These are phyloP conservation scores for Lagenaria siceraria DNA, from an alignment of 306 rosid genomes.

Conservation along the genomic window DNA sequence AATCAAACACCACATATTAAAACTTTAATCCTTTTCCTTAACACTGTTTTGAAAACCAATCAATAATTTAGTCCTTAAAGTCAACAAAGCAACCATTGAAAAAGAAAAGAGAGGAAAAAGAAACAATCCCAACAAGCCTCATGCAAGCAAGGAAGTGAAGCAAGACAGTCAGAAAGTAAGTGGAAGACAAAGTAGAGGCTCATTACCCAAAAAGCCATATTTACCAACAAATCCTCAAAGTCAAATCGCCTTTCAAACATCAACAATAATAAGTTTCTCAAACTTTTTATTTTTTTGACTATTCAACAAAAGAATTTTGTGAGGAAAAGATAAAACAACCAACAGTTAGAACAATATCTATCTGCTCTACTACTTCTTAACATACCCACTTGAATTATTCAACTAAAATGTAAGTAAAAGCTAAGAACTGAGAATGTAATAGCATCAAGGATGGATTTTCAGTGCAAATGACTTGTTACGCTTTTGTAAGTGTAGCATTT, in stretches of 20 bases:
- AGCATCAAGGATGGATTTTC: neutral
- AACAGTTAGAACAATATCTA: neutral
- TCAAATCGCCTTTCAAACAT: neutral
- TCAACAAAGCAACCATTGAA: neutral
- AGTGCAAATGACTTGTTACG: slow-evolving; percentile 11
- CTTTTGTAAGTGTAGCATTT: slow-evolving; percentile 58
- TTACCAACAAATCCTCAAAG: neutral
- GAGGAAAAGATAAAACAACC: neutral
- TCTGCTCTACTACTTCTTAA: neutral
- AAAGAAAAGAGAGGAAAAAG: neutral
- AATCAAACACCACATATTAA: neutral
- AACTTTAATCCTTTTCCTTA: neutral
- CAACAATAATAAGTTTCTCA: neutral
- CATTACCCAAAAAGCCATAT: neutral
- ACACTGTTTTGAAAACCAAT: neutral
- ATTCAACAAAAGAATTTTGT: neutral
- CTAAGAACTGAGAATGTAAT: neutral
- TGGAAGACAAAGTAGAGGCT: slow-evolving; percentile 2
- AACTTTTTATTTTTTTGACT: slow-evolving; percentile 2
- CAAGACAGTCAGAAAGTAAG: neutral
- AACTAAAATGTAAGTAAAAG: neutral
- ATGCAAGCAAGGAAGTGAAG: neutral
- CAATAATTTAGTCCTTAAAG: neutral
- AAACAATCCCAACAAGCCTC: neutral
- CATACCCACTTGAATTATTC: neutral